Conservation (phyloP, 2,329 filamentous ascomycete genomes). For the Nemania sp. region DNA sequence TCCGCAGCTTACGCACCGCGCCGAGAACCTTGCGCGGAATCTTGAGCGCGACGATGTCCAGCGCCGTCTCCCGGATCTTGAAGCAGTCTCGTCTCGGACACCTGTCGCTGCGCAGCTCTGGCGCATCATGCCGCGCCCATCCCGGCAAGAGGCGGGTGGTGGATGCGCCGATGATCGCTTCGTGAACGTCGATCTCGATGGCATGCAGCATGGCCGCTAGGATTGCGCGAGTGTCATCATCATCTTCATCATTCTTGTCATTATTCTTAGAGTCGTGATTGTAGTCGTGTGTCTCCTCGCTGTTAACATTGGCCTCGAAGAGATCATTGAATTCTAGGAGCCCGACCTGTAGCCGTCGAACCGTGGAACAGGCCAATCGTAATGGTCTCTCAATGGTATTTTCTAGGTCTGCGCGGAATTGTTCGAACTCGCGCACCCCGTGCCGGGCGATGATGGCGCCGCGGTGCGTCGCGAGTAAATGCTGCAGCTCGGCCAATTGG, state of each 20-base stretch:
- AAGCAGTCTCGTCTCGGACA: not conserved
- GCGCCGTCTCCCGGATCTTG: not conserved
- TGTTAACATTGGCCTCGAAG: too few species aligned
- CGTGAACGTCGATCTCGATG: not conserved
- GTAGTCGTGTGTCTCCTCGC: too few species aligned
- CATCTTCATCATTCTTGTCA: not conserved
- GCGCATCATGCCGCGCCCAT: not conserved
- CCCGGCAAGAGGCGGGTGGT: not conserved
- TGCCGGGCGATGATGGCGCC: not conserved
- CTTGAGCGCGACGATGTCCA: not conserved
- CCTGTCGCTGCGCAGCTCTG: not conserved
- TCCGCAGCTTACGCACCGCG: not conserved
- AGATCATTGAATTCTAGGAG: not conserved
- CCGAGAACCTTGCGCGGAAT: not conserved
- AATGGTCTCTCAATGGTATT: not conserved
- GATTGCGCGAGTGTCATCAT: not conserved
- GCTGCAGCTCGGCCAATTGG: not conserved
- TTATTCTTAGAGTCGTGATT: too few species aligned
- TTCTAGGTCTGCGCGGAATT: not conserved
- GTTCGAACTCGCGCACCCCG: not conserved
- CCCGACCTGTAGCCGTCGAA: not conserved
- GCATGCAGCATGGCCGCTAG: not conserved
- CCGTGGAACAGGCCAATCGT: not conserved
- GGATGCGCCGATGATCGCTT: not conserved
- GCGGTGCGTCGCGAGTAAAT: not conserved